These are phyloP conservation scores for Hypoxylon trugodes DNA, from an alignment of 495 filamentous ascomycete species.

Conservation along the genomic window DNA sequence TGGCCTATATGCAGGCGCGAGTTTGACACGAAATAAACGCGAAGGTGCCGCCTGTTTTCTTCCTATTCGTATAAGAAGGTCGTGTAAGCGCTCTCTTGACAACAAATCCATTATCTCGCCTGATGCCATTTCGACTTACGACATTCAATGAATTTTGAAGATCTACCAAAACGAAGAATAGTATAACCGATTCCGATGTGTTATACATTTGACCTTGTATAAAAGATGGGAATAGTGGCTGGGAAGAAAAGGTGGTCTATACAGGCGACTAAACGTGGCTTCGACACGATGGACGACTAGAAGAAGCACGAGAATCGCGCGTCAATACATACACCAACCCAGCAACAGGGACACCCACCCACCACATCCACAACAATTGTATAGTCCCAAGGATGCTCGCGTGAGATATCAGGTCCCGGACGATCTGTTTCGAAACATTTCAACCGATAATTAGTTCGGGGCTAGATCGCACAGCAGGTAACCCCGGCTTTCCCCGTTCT, in stretches of 20 bases:
- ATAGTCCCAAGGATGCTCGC: constrained; percentile 9
- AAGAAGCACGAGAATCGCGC: constrained; percentile 22
- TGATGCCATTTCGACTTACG: neutral
- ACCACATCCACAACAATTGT: no score
- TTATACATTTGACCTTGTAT: constrained; percentile 2
- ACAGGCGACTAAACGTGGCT: constrained; percentile 1
- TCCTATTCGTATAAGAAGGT: constrained; percentile 38
- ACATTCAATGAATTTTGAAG: constrained; percentile 1
- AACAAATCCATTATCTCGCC: constrained; percentile 17
- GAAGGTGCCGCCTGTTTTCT: constrained; percentile 23
- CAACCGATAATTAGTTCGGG: neutral
- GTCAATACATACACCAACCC: constrained; percentile 15
- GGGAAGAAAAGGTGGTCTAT: neutral
- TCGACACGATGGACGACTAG: neutral
- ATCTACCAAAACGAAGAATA: neutral
- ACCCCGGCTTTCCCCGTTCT: neutral
- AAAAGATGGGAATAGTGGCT: neutral
- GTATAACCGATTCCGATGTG: neutral
- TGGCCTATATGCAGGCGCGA: constrained; percentile 39
- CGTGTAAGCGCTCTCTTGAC: constrained; percentile 29
- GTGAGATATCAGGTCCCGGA: constrained; percentile 14
- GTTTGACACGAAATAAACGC: constrained; percentile 45
- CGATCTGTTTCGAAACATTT: constrained; percentile 40
- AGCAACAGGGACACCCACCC: constrained; percentile 12
- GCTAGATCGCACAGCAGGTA: neutral